Evolutionary conservation across 306 rosid species (phyloP), one percentile per base, ranked within the genome.

Genomic region (Fagus sylvatica): DNA sequence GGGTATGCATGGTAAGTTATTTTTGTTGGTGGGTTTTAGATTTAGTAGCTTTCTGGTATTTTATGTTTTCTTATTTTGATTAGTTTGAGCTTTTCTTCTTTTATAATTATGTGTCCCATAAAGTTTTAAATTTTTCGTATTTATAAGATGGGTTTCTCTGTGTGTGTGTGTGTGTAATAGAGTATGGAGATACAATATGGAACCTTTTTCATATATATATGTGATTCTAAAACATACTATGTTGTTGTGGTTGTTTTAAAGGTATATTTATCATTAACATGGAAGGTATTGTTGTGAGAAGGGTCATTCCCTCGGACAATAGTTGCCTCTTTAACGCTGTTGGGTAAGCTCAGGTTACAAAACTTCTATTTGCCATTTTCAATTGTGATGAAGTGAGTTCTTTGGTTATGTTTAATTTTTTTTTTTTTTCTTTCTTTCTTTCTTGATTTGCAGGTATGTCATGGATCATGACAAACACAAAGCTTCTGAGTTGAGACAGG

Each of bases 311-410:
- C 76, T 91, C 98, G 28, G 89, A 89, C 79, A 93, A 96, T 79
- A 93, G 97, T 81, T 96, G 99, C 79, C 91, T 96, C 79, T 96
- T 96, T 74, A 96, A 96, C 80, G 99, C 99, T 4, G 91, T 96
- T 37, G 98, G 99, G 99, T 96, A 84, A 75, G 85, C 79, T 78
- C 72, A n/a, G 11, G 73, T 66, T 11, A 17, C 41, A 46, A 22
- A 3, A 55, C 53, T 43, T 57, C 19, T 42, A 22, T 69, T n/a
- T 42, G 66, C 66, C 54, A 1, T 76, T 71, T 22, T 51, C 32
- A 57, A 8, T 69, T 39, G 71, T 33, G 10, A 49, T 71, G 48
- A 65, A 77, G 53, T 42, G 17, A 22, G 9, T 62, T 76, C 19
- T 6, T 37, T 70, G 9, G 36, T 19, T 36, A 67, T 80, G n/a